These are phyloP conservation scores for Mrakia blollopis DNA, from an alignment of 768 basidiomycete species.

Conservation along the genomic window DNA sequence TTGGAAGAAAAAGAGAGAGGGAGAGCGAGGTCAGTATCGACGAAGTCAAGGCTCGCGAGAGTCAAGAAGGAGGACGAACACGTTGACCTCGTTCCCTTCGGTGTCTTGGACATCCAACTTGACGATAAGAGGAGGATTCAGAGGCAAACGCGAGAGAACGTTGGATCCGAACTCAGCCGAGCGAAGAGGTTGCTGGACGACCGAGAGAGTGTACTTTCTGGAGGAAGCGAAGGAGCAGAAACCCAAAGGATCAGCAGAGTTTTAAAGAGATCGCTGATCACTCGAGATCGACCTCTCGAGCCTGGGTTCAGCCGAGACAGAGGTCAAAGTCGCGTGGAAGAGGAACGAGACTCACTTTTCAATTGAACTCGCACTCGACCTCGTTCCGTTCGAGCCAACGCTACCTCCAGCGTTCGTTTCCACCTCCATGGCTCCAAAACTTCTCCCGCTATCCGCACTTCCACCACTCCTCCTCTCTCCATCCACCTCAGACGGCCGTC, in stretches of 20 bases:
- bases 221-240: neutral
- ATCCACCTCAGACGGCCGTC: neutral
- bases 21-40: neutral
- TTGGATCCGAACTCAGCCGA: slow-evolving; percentile 26
- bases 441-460: too few species aligned
- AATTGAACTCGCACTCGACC: neutral
- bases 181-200: slow-evolving; percentile 25
- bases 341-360: neutral
- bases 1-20: neutral
- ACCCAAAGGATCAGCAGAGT: neutral
- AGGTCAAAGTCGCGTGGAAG: neutral
- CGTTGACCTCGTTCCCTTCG: neutral
- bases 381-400: neutral
- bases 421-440: neutral
- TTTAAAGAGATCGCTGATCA: neutral
- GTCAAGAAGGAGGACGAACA: neutral
- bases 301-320: neutral
- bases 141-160: slow-evolving; percentile 32
- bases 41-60: neutral
- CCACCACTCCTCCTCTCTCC: neutral
- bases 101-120: slow-evolving; percentile 20
- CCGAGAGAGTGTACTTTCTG: slow-evolving; percentile 24
- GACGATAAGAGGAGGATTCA: slow-evolving; percentile 30
- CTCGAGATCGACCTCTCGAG: neutral
- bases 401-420: neutral